These are phyloP conservation scores for Talaromyces sp. DNA, from an alignment of 2,329 filamentous ascomycete species.

Conservation along the genomic window DNA sequence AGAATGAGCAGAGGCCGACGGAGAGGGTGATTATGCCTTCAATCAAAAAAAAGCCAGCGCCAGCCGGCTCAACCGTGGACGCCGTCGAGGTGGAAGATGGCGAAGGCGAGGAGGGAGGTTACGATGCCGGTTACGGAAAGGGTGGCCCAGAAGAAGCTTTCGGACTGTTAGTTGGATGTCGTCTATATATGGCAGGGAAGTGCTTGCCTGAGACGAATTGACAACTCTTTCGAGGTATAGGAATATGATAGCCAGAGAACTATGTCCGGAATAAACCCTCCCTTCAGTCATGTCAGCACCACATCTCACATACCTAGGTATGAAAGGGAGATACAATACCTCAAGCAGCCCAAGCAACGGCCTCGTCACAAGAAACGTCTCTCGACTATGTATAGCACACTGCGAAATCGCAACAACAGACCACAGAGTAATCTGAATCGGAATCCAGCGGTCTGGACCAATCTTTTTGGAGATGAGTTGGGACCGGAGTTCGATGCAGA, in stretches of 20 bases:
- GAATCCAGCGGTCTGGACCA: slow-evolving; percentile 49
- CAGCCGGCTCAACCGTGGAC: slow-evolving; percentile 1
- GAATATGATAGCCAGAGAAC: slow-evolving; percentile 18
- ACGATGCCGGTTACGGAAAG: slow-evolving; percentile 5
- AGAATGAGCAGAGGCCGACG: slow-evolving; percentile 30
- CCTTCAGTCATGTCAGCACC: slow-evolving; percentile 33
- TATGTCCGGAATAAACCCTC: slow-evolving; percentile 16
- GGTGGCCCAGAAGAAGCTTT: slow-evolving; percentile 18
- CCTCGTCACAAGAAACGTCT: slow-evolving; percentile 41
- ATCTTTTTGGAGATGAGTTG: slow-evolving; percentile 61
- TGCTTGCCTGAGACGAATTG: slow-evolving; percentile 7
- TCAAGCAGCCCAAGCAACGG: slow-evolving; percentile 48
- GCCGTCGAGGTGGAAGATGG: slow-evolving; percentile 16
- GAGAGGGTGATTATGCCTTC: slow-evolving; percentile 17
- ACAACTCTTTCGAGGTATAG: slow-evolving; percentile 15
- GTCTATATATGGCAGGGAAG: too few relatives aligned
- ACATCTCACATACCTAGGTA: not conserved
- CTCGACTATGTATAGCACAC: slow-evolving; percentile 47
- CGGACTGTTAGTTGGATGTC: too few relatives aligned
- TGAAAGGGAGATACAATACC: slow-evolving; percentile 18
- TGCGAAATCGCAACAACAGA: slow-evolving; percentile 41
- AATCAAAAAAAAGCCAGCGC: slow-evolving; percentile 18
- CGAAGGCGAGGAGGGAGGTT: slow-evolving; percentile 15
- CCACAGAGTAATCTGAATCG: slow-evolving; percentile 45
- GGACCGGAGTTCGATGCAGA: slow-evolving; percentile 59